These are phyloP conservation scores for Lasiodiplodia hormozganensis DNA, from an alignment of 2,329 filamentous ascomycete species.

Conservation along the genomic window DNA sequence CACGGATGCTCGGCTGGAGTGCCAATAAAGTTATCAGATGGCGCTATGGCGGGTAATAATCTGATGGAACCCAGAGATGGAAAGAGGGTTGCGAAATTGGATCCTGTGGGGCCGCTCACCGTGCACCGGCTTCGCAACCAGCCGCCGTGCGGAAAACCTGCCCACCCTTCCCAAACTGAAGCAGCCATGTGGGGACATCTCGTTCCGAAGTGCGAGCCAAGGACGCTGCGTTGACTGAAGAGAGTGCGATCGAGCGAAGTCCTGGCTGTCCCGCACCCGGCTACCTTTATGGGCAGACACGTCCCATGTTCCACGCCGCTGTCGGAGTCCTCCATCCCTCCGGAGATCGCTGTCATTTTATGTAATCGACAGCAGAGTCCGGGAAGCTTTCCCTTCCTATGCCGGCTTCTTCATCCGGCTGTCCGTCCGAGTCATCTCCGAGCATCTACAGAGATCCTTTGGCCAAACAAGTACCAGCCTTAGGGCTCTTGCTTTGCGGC, in stretches of 20 bases:
- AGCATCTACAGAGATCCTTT: not conserved
- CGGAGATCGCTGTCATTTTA: not conserved
- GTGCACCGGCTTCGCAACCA: not conserved
- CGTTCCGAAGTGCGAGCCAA: not conserved
- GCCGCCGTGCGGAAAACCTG: not conserved
- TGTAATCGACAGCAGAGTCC: not conserved
- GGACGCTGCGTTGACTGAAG: not conserved
- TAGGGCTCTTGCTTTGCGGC: not conserved
- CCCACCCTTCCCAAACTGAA: not conserved
- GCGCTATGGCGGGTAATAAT: slow-evolving; percentile 19
- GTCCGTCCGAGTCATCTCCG: not conserved
- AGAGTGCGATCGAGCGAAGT: not conserved
- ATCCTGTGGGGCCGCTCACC: slow-evolving; percentile 5
- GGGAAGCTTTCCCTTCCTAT: not conserved
- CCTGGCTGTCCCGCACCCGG: not conserved
- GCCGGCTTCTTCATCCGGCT: not conserved
- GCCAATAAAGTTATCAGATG: slow-evolving; percentile 27
- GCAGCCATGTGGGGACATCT: not conserved
- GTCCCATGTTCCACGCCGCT: not conserved
- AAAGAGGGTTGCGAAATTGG: too few species aligned
- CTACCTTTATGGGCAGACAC: not conserved
- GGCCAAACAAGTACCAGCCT: not conserved
- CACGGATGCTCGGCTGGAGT: slow-evolving; percentile 5
- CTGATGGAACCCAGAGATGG: slow-evolving; percentile 1
- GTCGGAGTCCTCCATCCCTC: not conserved